Percentiles rank a stretch among this genome's conserved stretches.
These are phyloP conservation scores for Oryza meyeriana DNA, from an alignment of 176 grass and related monocot genomes.

Conservation along the genomic window DNA sequence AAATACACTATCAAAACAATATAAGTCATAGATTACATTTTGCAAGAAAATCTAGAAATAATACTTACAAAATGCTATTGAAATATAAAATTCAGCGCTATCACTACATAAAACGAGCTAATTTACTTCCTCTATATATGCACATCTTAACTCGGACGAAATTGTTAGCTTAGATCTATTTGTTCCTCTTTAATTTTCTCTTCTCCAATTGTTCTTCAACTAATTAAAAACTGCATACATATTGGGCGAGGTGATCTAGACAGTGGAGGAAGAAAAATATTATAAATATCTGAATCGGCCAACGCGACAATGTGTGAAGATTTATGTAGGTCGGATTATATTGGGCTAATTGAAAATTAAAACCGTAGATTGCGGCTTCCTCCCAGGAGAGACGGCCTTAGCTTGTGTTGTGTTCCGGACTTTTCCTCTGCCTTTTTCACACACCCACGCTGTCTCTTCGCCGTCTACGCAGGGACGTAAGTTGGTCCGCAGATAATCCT, in stretches of 20 bases:
- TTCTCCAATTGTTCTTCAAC: background rate
- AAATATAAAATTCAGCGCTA: too few relatives aligned
- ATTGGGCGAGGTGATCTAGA: background rate
- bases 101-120: too few relatives aligned
- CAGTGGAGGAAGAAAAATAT: background rate
- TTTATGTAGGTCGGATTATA: background rate
- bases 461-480: too few relatives aligned
- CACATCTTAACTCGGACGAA: too few relatives aligned
- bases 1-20: too few relatives aligned
- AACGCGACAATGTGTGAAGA: too few relatives aligned
- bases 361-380: constrained; percentile 7
- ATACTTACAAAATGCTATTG: too few relatives aligned
- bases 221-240: background rate
- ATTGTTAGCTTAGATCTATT: background rate
- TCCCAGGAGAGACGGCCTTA: background rate
- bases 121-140: too few relatives aligned
- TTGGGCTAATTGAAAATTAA: background rate
- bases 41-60: too few relatives aligned
- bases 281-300: background rate
- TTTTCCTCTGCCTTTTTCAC: background rate
- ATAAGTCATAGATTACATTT: too few relatives aligned
- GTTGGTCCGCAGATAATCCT: too few relatives aligned
- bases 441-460: background rate
- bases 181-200: background rate
- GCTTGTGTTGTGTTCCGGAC: background rate